Conservation (phyloP, 768 basidiomycete genomes). For the Tricholoma hemisulphureum region DNA sequence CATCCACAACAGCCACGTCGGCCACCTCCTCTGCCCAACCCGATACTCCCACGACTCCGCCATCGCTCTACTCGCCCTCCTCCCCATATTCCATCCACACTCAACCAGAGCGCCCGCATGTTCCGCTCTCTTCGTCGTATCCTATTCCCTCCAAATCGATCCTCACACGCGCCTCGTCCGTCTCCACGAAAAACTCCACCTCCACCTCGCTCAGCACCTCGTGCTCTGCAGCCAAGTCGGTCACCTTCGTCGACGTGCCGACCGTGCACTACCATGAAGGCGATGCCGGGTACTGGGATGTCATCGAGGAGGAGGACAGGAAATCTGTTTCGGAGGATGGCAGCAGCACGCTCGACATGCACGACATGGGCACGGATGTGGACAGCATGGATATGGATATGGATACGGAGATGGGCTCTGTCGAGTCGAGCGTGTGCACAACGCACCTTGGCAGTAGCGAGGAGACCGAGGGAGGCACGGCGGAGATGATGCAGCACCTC, state of each 20-base stretch:
- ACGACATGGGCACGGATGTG: constrained; percentile 19
- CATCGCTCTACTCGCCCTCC: constrained; percentile 5
- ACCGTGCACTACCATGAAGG: constrained; percentile 49
- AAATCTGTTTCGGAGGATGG: neutral
- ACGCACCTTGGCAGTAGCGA: constrained; percentile 17
- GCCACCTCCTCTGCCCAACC: constrained; percentile 20
- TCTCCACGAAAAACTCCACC: constrained; percentile 29
- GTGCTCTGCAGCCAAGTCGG: constrained; percentile 45
- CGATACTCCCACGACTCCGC: constrained; percentile 18
- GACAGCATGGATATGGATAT: constrained; percentile 39
- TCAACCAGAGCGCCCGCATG: constrained; percentile 26
- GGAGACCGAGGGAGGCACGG: constrained; percentile 14
- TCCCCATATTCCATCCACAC: constrained; percentile 27
- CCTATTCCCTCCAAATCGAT: constrained; percentile 54
- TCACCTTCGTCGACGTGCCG: constrained; percentile 69
- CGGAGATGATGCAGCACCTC: constrained; percentile 1
- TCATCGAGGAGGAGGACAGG: constrained; percentile 13
- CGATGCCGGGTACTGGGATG: neutral
- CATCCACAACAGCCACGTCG: constrained; percentile 6
- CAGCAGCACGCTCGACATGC: neutral
- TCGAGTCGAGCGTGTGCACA: neutral
- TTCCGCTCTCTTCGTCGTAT: constrained; percentile 27
- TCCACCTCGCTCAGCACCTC: constrained; percentile 6
- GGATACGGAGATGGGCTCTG: constrained; percentile 9
- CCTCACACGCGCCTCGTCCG: constrained; percentile 51